Evolutionary conservation across 129 eudicot species (phyloP).

Genomic region (Flaveria trinervia): DNA sequence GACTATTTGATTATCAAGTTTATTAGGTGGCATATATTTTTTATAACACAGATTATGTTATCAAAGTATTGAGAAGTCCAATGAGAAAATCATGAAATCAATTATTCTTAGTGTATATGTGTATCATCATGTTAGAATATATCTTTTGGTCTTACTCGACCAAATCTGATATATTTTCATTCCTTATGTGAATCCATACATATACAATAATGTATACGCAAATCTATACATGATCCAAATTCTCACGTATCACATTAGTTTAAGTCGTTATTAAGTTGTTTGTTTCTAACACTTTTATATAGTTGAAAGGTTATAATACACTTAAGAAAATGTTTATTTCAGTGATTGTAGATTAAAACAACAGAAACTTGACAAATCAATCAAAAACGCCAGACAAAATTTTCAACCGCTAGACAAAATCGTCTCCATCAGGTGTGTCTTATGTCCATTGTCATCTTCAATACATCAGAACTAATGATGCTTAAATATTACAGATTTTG

Average conservation of each 20-base stretch:
- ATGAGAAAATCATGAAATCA: too few species aligned
- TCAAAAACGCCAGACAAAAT: too few species aligned
- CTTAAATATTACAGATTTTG: neutral
- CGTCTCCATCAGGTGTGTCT: neutral
- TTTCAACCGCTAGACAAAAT: neutral
- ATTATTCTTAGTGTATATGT: too few species aligned
- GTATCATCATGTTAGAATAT: too few species aligned
- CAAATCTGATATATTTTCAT: neutral
- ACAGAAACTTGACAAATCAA: neutral
- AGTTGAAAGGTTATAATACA: neutral
- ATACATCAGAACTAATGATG: neutral
- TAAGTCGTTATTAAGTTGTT: neutral
- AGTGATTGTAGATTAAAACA: neutral
- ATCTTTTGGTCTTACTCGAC: too few species aligned
- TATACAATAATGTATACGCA: neutral
- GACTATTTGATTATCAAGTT: too few species aligned
- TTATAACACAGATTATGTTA: too few species aligned
- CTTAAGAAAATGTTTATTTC: neutral
- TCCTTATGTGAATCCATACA: neutral
- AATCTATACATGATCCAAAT: neutral
- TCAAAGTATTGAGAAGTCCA: too few species aligned
- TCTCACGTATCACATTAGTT: neutral
- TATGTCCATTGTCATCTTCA: neutral
- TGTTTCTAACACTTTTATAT: neutral
- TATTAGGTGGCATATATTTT: too few species aligned